Evolutionary conservation across 495 filamentous ascomycete genomes (phyloP).

Genomic region (Podospora pseudocomata): DNA sequence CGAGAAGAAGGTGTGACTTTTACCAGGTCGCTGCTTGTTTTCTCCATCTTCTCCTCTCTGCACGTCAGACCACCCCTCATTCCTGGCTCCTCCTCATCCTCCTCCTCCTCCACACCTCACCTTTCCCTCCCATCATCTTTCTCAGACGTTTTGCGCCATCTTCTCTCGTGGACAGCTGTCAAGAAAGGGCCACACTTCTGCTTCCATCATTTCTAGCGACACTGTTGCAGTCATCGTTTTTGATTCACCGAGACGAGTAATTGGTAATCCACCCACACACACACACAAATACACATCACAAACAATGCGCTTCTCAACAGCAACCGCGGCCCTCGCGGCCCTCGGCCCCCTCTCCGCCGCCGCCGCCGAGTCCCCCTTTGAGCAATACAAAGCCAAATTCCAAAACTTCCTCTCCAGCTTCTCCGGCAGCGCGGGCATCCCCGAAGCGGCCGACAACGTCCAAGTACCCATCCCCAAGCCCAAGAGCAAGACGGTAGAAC

Average conservation of each 20-base stretch:
- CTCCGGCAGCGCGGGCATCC: constrained; percentile 50
- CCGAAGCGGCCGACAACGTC: constrained; percentile 48
- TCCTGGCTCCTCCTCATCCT: constrained; percentile 23
- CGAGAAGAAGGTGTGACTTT: background rate
- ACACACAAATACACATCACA: constrained; percentile 9
- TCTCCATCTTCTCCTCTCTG: background rate
- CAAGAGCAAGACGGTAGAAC: constrained; percentile 41
- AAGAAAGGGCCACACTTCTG: background rate
- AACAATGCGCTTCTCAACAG: constrained; percentile 69
- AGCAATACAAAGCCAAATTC: constrained; percentile 65
- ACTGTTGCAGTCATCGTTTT: background rate
- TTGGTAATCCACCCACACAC: constrained; percentile 3
- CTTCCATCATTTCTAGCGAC: background rate
- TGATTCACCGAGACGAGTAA: background rate
- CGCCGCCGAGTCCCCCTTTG: constrained; percentile 49
- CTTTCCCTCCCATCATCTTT: background rate
- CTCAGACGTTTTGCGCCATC: background rate
- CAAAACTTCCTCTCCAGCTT: constrained; percentile 52
- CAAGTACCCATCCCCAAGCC: constrained; percentile 46
- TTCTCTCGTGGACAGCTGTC: background rate
- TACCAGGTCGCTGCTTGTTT: background rate
- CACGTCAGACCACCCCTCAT: constrained; percentile 18
- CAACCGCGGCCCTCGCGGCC: constrained; percentile 55
- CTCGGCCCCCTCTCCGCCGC: constrained; percentile 67
- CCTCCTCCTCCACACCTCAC: background rate